Percentiles rank a stretch among this genome's conserved stretches.
phyloP scores from a whole-genome alignment of 1,139 yeast species.

The Hansenula lynferdii region DNA sequence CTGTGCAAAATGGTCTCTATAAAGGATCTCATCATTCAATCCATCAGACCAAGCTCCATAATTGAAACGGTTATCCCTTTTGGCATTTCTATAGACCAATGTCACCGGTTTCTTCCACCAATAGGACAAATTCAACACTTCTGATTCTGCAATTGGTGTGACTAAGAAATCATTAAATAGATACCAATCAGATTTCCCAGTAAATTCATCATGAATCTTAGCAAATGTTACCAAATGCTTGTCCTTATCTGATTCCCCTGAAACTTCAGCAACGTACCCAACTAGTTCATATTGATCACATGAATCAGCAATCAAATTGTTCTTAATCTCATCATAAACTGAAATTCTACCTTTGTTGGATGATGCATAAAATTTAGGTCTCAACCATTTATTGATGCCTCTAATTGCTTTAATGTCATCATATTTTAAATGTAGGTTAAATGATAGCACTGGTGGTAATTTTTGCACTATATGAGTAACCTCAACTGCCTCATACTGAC shows the following conservation, averaged over 20 bases:
- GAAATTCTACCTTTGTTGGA: slow-evolving; percentile 33
- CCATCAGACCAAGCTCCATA: slow-evolving; percentile 31
- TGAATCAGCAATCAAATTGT: slow-evolving; percentile 27
- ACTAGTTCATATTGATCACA: slow-evolving; percentile 49
- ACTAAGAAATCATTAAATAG: slow-evolving; percentile 91
- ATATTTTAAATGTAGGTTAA: slow-evolving; percentile 51
- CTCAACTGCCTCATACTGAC: slow-evolving; percentile 47
- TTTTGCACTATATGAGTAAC: slow-evolving; percentile 42
- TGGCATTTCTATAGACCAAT: slow-evolving; percentile 55
- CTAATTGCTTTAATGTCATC: slow-evolving; percentile 44
- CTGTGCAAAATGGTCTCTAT: slow-evolving; percentile 73
- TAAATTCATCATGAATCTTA: slow-evolving; percentile 34
- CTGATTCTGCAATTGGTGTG: slow-evolving; percentile 61
- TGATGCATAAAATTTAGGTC: slow-evolving; percentile 51
- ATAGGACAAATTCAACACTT: slow-evolving; percentile 59
- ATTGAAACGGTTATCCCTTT: slow-evolving; percentile 27
- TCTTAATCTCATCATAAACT: slow-evolving; percentile 33
- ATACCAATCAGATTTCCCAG: slow-evolving; percentile 52
- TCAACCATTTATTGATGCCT: slow-evolving; percentile 50
- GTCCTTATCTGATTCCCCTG: slow-evolving; percentile 49
- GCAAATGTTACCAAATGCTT: slow-evolving; percentile 59
- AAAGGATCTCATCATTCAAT: slow-evolving; percentile 61
- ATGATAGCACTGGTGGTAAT: slow-evolving; percentile 63
- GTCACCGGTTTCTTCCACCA: slow-evolving; percentile 86
- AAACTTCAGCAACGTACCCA: slow-evolving; percentile 68